Evolutionary conservation across 1,284 basidiomycete genomes (phyloP).

Genomic region (Austropuccinia psidii): DNA sequence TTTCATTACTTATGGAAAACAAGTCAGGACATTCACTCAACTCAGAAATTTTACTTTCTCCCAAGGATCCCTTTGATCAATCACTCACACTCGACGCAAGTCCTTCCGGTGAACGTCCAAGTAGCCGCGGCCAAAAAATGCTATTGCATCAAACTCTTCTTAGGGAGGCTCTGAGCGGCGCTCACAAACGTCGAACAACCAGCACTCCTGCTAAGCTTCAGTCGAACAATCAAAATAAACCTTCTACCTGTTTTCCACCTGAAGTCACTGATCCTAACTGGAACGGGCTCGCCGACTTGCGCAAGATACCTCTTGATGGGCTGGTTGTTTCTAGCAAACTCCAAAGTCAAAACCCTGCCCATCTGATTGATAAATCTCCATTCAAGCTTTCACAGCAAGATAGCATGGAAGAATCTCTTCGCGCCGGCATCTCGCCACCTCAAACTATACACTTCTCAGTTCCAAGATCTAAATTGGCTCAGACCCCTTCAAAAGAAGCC

Average conservation of each 20-base stretch:
- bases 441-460: conserved; percentile 46
- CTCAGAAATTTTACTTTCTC: conserved; percentile 20
- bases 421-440: conserved; percentile 46
- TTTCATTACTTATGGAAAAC: conserved; percentile 15
- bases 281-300: conserved; percentile 47
- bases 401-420: conserved; percentile 43
- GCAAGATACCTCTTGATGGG: conserved; percentile 43
- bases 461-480: conserved; percentile 44
- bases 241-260: background rate
- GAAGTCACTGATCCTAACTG: conserved; percentile 39
- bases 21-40: conserved; percentile 10
- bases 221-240: too few species aligned
- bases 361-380: too few species aligned
- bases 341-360: background rate
- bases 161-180: conserved; percentile 5
- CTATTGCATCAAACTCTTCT: conserved; percentile 33
- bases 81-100: background rate
- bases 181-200: conserved; percentile 16
- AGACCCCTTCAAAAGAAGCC: conserved; percentile 47
- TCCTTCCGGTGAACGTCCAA: background rate
- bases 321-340: conserved; percentile 38
- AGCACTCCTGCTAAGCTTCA: conserved; percentile 26
- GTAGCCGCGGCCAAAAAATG: background rate
- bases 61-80: background rate
- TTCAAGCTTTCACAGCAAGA: conserved; percentile 37